Base-by-base conservation (phyloP, 345 rosid genomes). In the Sisymbrium irio region DNA sequence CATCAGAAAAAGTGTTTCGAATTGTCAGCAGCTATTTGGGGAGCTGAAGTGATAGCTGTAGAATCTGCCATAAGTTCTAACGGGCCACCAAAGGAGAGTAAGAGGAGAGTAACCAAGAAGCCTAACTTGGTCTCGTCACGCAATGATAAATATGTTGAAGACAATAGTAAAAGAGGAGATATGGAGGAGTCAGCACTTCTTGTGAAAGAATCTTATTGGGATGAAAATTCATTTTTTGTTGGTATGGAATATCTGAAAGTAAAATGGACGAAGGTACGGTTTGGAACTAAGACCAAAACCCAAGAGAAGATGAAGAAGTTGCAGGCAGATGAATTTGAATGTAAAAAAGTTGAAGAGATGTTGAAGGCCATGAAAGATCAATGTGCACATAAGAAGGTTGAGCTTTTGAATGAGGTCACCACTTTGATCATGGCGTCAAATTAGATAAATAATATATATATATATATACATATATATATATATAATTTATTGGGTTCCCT, bases 221-320 rank as follows among this genome's bases (percentile, higher is more conserved):
- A 42, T 51, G 73, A 59, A 15, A 61, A 6, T 2, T 57, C 74
- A 0, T 50, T 53, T 30, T 10, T 75, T 41, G 9, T 61, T 7
- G 64, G 63, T 32, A 45, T 51, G 13, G 33, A 61, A 12, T 51
- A 5, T 22, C 22, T 54, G 18, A 75, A 51, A 42, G 1, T 25
- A 1, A 51, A 13, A 42, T 75, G 64, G 79, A 42, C 30, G 6
- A 30, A 27, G 17, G 39, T 50, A 5, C 7, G 54, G 0, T 0
- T 9, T 13, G 73, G 39, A 15, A 22, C 33, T 10, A 75, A 51
- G 63, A 68, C 60, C 3, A 55, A 1, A 2, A 36, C 51, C 0
- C n/a, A 68, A 28, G 54, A 68, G 63, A 68, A 55, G 63, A 17
- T 11, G 10, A 55, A 41, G 42, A 4, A 18, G 39, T 36, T 68